Conservation (phyloP, 202 grass and related monocot genomes). For the Cymbopogon flexuosus region DNA sequence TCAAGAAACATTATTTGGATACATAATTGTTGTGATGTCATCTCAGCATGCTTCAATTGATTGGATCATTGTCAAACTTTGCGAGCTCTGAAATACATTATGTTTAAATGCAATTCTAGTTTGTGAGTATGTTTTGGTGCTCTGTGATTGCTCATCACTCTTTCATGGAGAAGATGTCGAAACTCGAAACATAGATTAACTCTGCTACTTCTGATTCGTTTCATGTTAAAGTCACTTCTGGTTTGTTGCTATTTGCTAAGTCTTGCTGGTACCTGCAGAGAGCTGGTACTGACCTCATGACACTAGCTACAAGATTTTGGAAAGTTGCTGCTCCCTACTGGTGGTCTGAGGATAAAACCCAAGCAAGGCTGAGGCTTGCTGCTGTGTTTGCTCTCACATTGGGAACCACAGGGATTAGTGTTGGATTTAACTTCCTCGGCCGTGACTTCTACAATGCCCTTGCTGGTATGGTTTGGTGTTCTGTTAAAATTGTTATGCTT, state of each 20-base stretch:
- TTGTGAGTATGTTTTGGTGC: neutral
- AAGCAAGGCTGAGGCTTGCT: conserved; percentile 86
- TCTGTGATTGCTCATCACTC: neutral
- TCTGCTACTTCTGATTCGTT: neutral
- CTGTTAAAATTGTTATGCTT: neutral
- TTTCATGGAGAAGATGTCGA: neutral
- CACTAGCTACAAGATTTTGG: conserved; percentile 76
- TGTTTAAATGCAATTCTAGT: neutral
- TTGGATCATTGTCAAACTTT: neutral
- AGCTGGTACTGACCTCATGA: conserved; percentile 53
- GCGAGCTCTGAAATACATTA: neutral
- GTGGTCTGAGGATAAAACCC: conserved; percentile 85
- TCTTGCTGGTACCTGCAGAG: conserved; percentile 45
- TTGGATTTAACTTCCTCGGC: conserved; percentile 93
- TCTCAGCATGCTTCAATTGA: neutral
- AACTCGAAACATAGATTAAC: neutral
- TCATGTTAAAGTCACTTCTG: neutral
- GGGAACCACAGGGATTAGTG: conserved; percentile 85
- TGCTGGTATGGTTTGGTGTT: conserved; percentile 49
- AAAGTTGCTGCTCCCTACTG: conserved; percentile 93
- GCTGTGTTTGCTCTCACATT: conserved; percentile 81
- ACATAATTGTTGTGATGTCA: neutral
- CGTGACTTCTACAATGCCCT: conserved; percentile 97
- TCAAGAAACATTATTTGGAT: neutral
- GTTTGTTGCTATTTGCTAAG: neutral